Base-by-base conservation (phyloP, 2,329 filamentous ascomycete species). In the Ascochyta clinopodiicola region DNA sequence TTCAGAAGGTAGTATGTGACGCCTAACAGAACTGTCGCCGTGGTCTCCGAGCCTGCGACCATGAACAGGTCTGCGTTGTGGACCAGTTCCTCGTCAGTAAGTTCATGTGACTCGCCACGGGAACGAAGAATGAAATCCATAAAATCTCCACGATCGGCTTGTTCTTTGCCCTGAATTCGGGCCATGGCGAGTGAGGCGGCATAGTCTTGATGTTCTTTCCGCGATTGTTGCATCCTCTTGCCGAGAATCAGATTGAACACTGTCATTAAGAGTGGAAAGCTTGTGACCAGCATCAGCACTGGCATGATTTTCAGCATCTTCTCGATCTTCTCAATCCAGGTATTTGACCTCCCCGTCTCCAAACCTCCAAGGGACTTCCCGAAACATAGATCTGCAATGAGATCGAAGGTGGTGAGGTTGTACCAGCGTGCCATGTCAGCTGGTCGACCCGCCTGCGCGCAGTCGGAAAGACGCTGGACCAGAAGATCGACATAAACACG, bases 351-450 rank as follows among this genome's bases (percentile, higher is more conserved):
- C 9, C 57, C 57, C 7, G 37, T 47, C 17, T 59, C 54, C 15
- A 66, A 37, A 13, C 62, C 66, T n/a, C 61, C 63, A 34, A 71
- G 63, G 1, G 66, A 59, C 27, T 61, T 51, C 22, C 57, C 60
- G 27, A 68, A 67, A 6, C 57, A 56, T 6, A 72, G 57, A 31
- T 70, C 68, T 21, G 64, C 68, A 15, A 63, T 63, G 13, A 68
- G 44, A 46, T 67, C 66, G 37, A 68, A 68, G 1, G 64, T 63
- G 4, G 60, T 65, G 32, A 61, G 58, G 51, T 70, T 65, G 59
- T 63, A 62, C 58, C 59, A 67, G 17, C 48, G 45, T 9, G 39
- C 46, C 44, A 61, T 52, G 25, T 64, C 51, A 44, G 47, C 25
- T 27, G 50, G 36, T 32, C 27, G 34, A 3, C 34, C 44, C 10